phyloP scores from a whole-genome alignment of 2,329 filamentous ascomycete genomes.

The Fusarium foetens region DNA sequence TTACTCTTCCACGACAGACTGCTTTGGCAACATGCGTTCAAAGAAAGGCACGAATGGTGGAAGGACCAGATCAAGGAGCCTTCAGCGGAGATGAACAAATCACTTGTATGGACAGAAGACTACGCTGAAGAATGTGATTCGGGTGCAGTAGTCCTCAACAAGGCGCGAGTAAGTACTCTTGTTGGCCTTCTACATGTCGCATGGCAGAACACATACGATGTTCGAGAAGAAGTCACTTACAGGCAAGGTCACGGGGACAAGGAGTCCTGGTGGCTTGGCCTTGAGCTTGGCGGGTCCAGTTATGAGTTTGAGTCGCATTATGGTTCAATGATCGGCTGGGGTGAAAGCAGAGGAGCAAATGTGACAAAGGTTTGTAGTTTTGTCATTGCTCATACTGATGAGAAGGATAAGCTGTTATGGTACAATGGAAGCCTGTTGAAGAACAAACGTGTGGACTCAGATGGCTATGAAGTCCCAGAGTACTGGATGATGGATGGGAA shows the following conservation, averaged over 20 bases:
- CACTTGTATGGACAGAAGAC: slow-evolving; percentile 50
- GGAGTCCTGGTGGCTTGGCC: slow-evolving; percentile 57
- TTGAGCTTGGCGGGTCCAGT: slow-evolving; percentile 51
- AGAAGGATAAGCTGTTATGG: slow-evolving; percentile 51
- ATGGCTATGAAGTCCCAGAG: slow-evolving; percentile 48
- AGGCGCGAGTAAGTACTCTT: slow-evolving; percentile 48
- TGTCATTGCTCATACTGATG: slow-evolving; percentile 54
- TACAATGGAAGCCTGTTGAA: slow-evolving; percentile 55
- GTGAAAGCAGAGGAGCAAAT: background rate
- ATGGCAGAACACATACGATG: slow-evolving; percentile 55
- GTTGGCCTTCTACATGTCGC: slow-evolving; percentile 53
- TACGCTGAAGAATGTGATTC: slow-evolving; percentile 56
- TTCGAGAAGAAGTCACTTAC: slow-evolving; percentile 54
- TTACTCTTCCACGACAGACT: slow-evolving; percentile 54
- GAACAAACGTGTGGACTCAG: slow-evolving; percentile 47
- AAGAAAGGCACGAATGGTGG: slow-evolving; percentile 50
- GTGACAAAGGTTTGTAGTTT: slow-evolving; percentile 50
- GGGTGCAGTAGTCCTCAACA: slow-evolving; percentile 54
- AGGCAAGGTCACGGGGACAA: slow-evolving; percentile 55
- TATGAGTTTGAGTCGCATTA: slow-evolving; percentile 56
- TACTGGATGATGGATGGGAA: slow-evolving; percentile 53
- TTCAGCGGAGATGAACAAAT: slow-evolving; percentile 46
- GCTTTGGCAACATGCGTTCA: slow-evolving; percentile 48
- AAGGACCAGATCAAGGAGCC: slow-evolving; percentile 49
- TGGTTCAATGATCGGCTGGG: slow-evolving; percentile 53